Conservation (phyloP, 1,139 yeast genomes). For the Nakaseomyces sp. region DNA sequence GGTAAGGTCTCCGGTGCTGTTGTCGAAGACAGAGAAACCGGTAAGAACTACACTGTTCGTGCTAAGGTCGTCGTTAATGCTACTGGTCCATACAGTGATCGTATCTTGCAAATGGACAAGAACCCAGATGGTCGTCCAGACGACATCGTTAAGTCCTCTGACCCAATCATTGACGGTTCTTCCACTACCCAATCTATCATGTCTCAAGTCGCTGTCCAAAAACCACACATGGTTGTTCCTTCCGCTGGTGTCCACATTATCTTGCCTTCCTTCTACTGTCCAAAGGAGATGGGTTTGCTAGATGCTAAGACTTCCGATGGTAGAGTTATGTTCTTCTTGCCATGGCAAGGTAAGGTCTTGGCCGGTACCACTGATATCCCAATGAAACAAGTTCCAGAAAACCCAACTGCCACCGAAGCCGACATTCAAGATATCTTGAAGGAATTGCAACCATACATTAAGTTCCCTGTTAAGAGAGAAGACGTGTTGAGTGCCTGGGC, state of each 20-base stretch:
- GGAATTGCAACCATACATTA: constrained; percentile 83
- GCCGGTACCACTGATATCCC: constrained; percentile 96
- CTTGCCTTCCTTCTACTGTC: constrained; percentile 87
- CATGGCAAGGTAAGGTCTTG: constrained; percentile 95
- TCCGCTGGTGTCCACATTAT: constrained; percentile 91
- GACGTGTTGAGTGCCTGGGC: constrained; percentile 96
- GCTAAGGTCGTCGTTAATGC: constrained; percentile 83
- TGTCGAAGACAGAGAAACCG: constrained; percentile 69
- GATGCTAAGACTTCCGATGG: constrained; percentile 94
- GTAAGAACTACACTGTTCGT: constrained; percentile 46
- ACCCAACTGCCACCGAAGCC: constrained; percentile 81
- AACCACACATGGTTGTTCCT: constrained; percentile 75
- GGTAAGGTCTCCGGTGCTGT: constrained; percentile 64
- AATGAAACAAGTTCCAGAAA: constrained; percentile 62
- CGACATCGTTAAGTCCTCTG: constrained; percentile 18
- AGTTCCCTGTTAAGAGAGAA: constrained; percentile 79
- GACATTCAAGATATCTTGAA: constrained; percentile 82
- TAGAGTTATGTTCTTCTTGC: constrained; percentile 91
- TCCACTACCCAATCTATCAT: constrained; percentile 15
- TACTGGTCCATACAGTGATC: constrained; percentile 89
- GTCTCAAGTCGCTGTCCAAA: constrained; percentile 24
- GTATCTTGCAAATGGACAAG: constrained; percentile 77
- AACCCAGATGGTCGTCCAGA: constrained; percentile 53
- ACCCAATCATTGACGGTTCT: constrained; percentile 34
- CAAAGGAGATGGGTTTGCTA: constrained; percentile 76